phyloP scores from a whole-genome alignment of 2,329 filamentous ascomycete genomes.

The Ustilaginoidea virens region DNA sequence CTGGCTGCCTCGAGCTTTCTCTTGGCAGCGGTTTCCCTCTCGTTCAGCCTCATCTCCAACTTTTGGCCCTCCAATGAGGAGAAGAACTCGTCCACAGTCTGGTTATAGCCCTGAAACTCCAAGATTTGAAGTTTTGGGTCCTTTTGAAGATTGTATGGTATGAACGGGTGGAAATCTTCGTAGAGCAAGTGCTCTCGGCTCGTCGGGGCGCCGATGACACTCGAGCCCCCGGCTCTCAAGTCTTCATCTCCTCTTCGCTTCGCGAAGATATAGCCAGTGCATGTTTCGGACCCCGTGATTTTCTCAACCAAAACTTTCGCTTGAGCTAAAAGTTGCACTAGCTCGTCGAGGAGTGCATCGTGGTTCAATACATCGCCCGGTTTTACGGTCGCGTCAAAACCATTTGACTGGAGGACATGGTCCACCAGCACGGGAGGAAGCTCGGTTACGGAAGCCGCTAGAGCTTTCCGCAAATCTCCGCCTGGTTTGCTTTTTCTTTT shows the following conservation, averaged over 20 bases:
- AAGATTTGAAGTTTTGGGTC: conserved; percentile 53
- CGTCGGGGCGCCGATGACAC: conserved; percentile 18
- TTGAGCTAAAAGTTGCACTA: conserved; percentile 53
- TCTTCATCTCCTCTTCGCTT: conserved; percentile 30
- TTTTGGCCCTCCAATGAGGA: conserved; percentile 92
- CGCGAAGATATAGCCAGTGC: conserved; percentile 80
- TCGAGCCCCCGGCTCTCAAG: conserved; percentile 6
- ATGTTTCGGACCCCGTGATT: conserved; percentile 48
- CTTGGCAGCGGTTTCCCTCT: conserved; percentile 68
- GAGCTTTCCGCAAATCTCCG: conserved; percentile 61
- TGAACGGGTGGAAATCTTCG: conserved; percentile 90
- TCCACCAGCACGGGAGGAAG: conserved; percentile 79
- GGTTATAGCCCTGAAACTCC: conserved; percentile 74
- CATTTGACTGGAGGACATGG: conserved; percentile 57
- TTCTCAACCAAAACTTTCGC: conserved; percentile 50
- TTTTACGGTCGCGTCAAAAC: conserved; percentile 53
- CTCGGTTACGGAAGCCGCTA: conserved; percentile 76
- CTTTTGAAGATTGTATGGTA: conserved; percentile 62
- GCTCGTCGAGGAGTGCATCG: conserved; percentile 44
- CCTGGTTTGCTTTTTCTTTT: conserved; percentile 59
- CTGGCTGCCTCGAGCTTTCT: conserved; percentile 74
- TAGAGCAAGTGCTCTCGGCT: conserved; percentile 49
- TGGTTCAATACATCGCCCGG: conserved; percentile 56
- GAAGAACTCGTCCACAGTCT: conserved; percentile 91
- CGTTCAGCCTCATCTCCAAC: conserved; percentile 66